Base-by-base conservation (phyloP, 2,329 filamentous ascomycete species). In the Cercospora berteroae region DNA sequence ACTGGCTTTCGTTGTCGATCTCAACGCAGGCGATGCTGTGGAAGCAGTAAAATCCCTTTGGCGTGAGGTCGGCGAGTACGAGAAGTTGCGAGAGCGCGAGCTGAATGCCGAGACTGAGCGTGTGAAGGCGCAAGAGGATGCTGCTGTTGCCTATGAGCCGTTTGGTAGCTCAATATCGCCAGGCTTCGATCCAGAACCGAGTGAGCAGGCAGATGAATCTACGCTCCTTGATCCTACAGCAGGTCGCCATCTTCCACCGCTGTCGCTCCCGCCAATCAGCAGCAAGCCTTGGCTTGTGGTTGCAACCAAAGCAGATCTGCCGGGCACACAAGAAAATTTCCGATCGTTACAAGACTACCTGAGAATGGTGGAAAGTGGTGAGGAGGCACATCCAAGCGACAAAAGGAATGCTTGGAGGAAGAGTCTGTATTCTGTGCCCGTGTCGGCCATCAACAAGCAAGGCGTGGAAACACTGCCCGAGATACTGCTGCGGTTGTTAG, bases 241-340 rank as follows among this genome's bases (percentile, higher is more conserved):
- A 33, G 69, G 73, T 57, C 60, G 69, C 16, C 58, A 66, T 39
- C 79, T 87, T 20, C 83, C 82, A 48, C 83, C 80, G 25, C 78
- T 86, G 36, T 79, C 79, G 42, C 80, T 86, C 10, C 84, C 91
- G n/a, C 88, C 90, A 48, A 96, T 98, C 71, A 91, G 91, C n/a
- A 87, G 87, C 36, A 99, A 99, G 81, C 94, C 95, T 0, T 99
- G 95, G 95, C 95, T 96, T 75, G 94, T 97, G 5, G 89, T 97
- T 52, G 94, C 92, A 1, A 97, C 94, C 20, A 98, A 98, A 80
- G 94, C 92, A 0, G 94, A 98, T 77, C 78, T 96, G 64, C 87
- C 89, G 3, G 86, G 86, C 3, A 96, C 95, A 1, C 87, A 93
- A 77, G 86, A 88, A 25, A 96, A 95, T 76, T 99, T 92, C 77